Base-by-base conservation (phyloP, 2,329 filamentous ascomycete species). In the Sarocladium kiliense region DNA sequence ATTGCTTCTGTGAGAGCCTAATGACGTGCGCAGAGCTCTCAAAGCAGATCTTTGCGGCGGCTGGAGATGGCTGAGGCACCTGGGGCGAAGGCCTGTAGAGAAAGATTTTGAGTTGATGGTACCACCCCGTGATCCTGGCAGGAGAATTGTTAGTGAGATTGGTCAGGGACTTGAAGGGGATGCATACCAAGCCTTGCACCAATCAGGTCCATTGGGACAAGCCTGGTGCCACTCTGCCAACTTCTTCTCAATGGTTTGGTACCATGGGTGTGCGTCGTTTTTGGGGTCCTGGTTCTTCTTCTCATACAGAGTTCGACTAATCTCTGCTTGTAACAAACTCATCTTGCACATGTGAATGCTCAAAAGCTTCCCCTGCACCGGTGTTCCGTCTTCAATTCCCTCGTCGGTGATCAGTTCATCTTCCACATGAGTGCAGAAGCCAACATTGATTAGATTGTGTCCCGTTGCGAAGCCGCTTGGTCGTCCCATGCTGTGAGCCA, bases 321-420 rank as follows among this genome's bases (percentile, higher is more conserved):
- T 94, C 70, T 97, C 93, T 14, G 92, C 84, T 67, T 97, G 92
- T 12, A 92, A 76, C 56, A 95, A 71, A 55, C 91, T 81, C 90
- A 97, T 95, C 66, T 89, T 93, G 75, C 91, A 91, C 64, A 96
- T 94, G 68, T 99, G 93, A 58, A 97, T 91, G 2, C 91, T 87
- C 25, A 96, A 86, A 63, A 89, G 83, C 69, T 99, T 99, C 66
- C 89, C 90, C 61, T 92, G 79, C 36, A 89, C 90, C 1, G 82
- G 78, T 4, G 86, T 87, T 1, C 86, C 88, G 0, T 85, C 80
- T 21, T 84, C 74, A 56, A 97, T 87, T 2, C 91, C 92, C 32
- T 86, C 77, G 2, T 82, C 77, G 1, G 87, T 92, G 62, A 99
- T 97, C 68, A 87, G 87, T 53, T 85, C 79, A 70, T 99, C 94